Evolutionary conservation across 257 asterid species (phyloP).

Genomic region (Ballota nigra): DNA sequence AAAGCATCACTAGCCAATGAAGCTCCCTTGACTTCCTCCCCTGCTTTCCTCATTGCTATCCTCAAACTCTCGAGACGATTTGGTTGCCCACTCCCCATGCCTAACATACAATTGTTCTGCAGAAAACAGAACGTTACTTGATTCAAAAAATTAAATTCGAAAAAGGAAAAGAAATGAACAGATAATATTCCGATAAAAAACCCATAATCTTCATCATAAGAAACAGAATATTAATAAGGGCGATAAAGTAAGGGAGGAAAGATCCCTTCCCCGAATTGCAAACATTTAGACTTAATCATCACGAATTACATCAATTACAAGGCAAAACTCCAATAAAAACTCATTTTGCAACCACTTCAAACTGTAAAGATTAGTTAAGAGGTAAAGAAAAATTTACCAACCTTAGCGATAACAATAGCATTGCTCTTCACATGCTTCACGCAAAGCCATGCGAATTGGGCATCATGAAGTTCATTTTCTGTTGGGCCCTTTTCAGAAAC

Average conservation of each 20-base stretch:
- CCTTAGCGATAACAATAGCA: slow-evolving; percentile 92
- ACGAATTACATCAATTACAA: too few relatives aligned
- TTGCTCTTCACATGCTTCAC: slow-evolving; percentile 98
- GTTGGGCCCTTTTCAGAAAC: slow-evolving; percentile 62
- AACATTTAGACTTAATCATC: too few relatives aligned
- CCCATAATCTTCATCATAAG: neutral
- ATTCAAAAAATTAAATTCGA: neutral
- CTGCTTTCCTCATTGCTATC: slow-evolving; percentile 86
- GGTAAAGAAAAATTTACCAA: slow-evolving; percentile 8
- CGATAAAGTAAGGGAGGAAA: too few relatives aligned
- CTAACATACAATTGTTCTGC: slow-evolving; percentile 82
- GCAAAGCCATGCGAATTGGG: slow-evolving; percentile 87
- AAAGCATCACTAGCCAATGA: slow-evolving; percentile 98
- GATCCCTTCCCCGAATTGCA: too few relatives aligned
- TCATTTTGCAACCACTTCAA: neutral
- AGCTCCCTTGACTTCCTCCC: slow-evolving; percentile 91
- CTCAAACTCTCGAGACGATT: slow-evolving; percentile 91
- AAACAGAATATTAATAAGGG: too few relatives aligned
- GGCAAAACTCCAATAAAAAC: neutral
- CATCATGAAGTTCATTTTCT: slow-evolving; percentile 75
- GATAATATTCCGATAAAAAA: neutral
- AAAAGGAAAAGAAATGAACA: neutral
- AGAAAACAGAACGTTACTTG: neutral
- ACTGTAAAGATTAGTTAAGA: neutral
- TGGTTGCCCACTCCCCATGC: slow-evolving; percentile 99